A percentile compares a stretch with the other conserved stretches of the same genome.
phyloP scores from a whole-genome alignment of 1,284 basidiomycete genomes.

The Cystobasidium sp. region DNA sequence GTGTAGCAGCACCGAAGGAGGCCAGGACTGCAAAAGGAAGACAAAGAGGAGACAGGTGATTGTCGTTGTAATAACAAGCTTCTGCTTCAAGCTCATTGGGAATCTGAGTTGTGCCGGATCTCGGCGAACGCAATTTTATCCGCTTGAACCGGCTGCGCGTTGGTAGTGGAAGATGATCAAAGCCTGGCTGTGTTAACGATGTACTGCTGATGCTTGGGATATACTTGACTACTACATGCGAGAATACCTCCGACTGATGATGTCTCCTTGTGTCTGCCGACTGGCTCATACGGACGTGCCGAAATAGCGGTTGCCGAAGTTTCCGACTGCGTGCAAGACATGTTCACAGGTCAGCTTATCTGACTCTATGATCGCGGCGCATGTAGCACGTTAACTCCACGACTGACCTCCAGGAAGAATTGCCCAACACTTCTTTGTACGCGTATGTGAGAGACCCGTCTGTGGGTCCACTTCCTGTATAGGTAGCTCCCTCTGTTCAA shows the following conservation, averaged over 20 bases:
- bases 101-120: not conserved
- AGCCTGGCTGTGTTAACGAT: not conserved
- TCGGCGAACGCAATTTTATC: not conserved
- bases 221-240: conserved; percentile 7
- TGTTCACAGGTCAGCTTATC: not conserved
- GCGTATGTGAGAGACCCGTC: conserved; percentile 12
- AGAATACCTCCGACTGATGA: not conserved
- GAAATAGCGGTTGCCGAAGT: conserved; percentile 48
- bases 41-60: not conserved
- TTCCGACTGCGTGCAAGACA: conserved; percentile 16
- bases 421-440: conserved; percentile 38
- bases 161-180: not conserved
- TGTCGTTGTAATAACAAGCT: not conserved
- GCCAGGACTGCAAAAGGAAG: not conserved
- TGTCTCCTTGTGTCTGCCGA: conserved; percentile 50
- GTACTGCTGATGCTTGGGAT: not conserved
- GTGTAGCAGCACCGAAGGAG: not conserved
- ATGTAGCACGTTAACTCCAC: not conserved
- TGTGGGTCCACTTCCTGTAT: conserved; percentile 32
- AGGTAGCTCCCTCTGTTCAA: conserved; percentile 63
- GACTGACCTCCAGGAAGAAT: conserved; percentile 40
- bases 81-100: not conserved
- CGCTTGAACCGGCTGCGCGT: not conserved
- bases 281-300: conserved; percentile 45
- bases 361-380: not conserved